Evolutionary conservation across 768 basidiomycete genomes (phyloP).

Genomic region (Amanita pseudoporphyria): DNA sequence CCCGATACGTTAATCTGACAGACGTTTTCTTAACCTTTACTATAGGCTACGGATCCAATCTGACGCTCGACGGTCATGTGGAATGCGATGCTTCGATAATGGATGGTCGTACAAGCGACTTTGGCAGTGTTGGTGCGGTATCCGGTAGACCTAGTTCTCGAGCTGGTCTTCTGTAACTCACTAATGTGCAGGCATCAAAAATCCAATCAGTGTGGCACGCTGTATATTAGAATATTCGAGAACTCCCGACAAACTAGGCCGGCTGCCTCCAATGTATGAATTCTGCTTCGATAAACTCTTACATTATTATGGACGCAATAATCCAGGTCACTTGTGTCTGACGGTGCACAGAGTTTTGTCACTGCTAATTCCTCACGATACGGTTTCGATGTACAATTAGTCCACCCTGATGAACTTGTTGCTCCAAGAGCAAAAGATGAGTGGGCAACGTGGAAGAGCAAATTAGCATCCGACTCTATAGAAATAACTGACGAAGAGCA

Average conservation of each 20-base stretch:
- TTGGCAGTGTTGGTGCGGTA: constrained; percentile 69
- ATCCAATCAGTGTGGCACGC: constrained; percentile 57
- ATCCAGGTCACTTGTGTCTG: constrained; percentile 46
- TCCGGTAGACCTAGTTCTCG: constrained; percentile 33
- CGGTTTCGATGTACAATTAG: constrained; percentile 17
- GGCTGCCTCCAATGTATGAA: constrained; percentile 61
- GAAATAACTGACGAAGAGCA: background rate
- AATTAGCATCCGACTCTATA: constrained; percentile 21
- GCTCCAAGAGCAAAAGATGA: constrained; percentile 36
- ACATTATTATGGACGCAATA: background rate
- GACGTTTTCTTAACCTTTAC: background rate
- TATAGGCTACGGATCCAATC: constrained; percentile 67
- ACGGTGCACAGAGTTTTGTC: constrained; percentile 55
- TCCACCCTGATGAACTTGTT: constrained; percentile 35
- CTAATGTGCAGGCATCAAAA: constrained; percentile 43
- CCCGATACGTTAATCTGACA: constrained; percentile 1
- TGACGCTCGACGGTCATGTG: constrained; percentile 63
- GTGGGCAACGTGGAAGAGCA: constrained; percentile 54
- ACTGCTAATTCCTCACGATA: constrained; percentile 13
- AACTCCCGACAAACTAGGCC: constrained; percentile 40
- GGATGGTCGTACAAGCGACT: constrained; percentile 31
- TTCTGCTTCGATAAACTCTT: background rate
- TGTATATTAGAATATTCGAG: constrained; percentile 45
- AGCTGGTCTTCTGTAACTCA: background rate
- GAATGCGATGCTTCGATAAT: constrained; percentile 81